Conservation (phyloP, 768 basidiomycete genomes). For the Mycena amicta region DNA sequence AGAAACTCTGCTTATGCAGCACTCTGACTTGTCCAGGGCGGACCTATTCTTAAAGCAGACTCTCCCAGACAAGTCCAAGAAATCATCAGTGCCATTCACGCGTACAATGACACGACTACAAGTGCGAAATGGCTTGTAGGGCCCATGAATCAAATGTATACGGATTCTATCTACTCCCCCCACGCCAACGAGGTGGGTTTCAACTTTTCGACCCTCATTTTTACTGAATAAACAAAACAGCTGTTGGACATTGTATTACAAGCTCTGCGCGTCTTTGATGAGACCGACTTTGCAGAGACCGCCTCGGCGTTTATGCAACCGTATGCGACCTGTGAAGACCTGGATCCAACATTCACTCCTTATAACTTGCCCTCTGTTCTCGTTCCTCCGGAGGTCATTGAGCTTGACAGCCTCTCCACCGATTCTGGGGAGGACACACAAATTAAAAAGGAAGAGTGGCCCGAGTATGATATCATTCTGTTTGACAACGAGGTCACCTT, state of each 20-base stretch:
- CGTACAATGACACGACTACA: slow-evolving; percentile 64
- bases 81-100: slow-evolving; percentile 71
- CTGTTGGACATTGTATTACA: slow-evolving; percentile 73
- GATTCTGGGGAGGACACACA: slow-evolving; percentile 73
- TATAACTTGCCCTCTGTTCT: slow-evolving; percentile 79
- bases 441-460: slow-evolving; percentile 83
- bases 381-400: slow-evolving; percentile 87
- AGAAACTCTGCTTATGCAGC: background rate
- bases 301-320: slow-evolving; percentile 65
- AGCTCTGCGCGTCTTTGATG: slow-evolving; percentile 63
- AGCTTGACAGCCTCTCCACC: slow-evolving; percentile 69
- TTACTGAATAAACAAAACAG: slow-evolving; percentile 40
- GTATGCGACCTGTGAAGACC: slow-evolving; percentile 52
- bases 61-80: slow-evolving; percentile 62
- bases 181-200: slow-evolving; percentile 62
- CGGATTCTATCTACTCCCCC: slow-evolving; percentile 44
- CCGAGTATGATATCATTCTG: slow-evolving; percentile 66
- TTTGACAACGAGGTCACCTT: slow-evolving; percentile 56
- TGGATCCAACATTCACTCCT: slow-evolving; percentile 44
- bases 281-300: slow-evolving; percentile 59
- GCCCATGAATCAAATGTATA: slow-evolving; percentile 57
- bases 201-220: background rate
- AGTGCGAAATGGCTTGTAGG: slow-evolving; percentile 68
- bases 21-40: slow-evolving; percentile 51
- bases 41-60: slow-evolving; percentile 62